These are phyloP conservation scores for Leucocoprinus gongylophorus DNA, from an alignment of 1,284 basidiomycete genomes.

Conservation along the genomic window DNA sequence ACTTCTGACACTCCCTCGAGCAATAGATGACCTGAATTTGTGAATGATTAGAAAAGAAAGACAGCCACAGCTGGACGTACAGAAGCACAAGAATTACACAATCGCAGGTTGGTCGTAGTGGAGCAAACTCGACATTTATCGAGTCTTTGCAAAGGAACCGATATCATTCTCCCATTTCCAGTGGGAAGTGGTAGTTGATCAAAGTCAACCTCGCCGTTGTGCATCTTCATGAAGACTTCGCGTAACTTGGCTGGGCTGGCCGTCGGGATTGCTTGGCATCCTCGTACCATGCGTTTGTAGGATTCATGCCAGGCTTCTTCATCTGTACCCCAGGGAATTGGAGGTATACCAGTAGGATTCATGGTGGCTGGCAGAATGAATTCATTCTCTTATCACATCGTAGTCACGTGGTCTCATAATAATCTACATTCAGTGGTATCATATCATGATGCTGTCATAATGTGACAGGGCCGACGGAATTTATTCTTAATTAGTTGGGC, in stretches of 20 bases:
- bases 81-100: conserved; percentile 7
- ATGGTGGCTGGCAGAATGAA: background rate
- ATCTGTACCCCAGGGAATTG: background rate
- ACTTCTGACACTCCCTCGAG: conserved; percentile 18
- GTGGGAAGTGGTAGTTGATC: background rate
- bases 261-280: background rate
- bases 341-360: background rate
- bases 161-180: background rate
- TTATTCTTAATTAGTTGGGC: background rate
- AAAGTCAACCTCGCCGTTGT: conserved; percentile 1
- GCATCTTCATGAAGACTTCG: background rate
- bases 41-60: background rate
- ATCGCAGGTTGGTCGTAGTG: background rate
- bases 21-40: conserved; percentile 9
- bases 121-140: conserved; percentile 3
- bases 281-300: background rate
- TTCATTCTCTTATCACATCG: background rate
- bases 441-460: background rate
- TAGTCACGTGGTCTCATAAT: too few relatives aligned
- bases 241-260: background rate
- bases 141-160: conserved; percentile 5
- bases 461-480: background rate
- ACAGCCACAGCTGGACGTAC: background rate
- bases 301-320: background rate
- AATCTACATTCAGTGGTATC: too few relatives aligned